Percentiles rank a stretch among this genome's conserved stretches.
Evolutionary conservation across 225 moss, liverwort and hornwort genomes (phyloP).

Genomic region (Anthoceros angustus): DNA sequence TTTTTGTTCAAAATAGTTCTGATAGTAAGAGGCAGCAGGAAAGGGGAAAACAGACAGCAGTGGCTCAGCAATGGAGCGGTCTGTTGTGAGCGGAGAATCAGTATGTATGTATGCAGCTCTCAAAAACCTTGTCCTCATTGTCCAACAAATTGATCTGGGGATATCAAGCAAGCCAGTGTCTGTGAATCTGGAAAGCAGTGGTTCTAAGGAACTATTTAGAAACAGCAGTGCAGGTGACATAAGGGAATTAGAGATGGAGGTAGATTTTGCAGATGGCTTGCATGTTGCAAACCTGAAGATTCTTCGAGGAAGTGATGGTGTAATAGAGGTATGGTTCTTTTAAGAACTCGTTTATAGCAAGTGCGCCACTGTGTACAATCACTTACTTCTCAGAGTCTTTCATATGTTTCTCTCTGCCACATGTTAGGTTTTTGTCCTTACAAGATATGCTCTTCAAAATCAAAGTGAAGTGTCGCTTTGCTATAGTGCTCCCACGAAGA

Average conservation of each 20-base stretch:
- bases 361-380: not conserved
- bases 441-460: constrained; percentile 68
- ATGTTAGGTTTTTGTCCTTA: constrained; percentile 50
- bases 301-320: constrained; percentile 71
- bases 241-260: constrained; percentile 49
- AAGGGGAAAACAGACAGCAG: not conserved
- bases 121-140: constrained; percentile 50
- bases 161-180: constrained; percentile 57
- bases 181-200: constrained; percentile 46
- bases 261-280: constrained; percentile 71
- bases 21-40: not conserved
- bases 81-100: constrained; percentile 37
- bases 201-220: constrained; percentile 24
- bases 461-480: constrained; percentile 67
- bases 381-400: not conserved
- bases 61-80: constrained; percentile 22
- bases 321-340: constrained; percentile 52
- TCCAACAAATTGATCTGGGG: constrained; percentile 48
- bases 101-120: constrained; percentile 66
- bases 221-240: constrained; percentile 31
- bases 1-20: not conserved
- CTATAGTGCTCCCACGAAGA: constrained; percentile 55
- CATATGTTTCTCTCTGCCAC: not conserved
- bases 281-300: constrained; percentile 62
- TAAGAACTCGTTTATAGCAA: not conserved